Evolutionary conservation across 192 early-diverging fungal species (phyloP).

Genomic region (Lobosporangium transversale): DNA sequence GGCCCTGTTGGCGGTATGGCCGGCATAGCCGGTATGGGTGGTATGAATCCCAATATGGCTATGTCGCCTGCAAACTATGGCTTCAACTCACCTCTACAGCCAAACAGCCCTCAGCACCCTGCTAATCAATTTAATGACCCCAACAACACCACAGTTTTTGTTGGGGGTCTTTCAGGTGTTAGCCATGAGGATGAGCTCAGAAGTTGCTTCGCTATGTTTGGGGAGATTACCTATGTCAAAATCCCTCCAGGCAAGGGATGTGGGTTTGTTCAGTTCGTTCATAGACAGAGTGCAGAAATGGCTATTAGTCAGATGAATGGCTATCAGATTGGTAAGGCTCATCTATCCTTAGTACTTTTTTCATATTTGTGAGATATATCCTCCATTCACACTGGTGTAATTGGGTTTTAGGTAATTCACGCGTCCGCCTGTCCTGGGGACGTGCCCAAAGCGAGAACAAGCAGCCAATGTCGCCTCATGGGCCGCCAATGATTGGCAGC

Average conservation of each 20-base stretch:
- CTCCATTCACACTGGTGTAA: no score
- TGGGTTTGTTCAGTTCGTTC: conserved; percentile 93
- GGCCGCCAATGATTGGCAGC: conserved; percentile 22
- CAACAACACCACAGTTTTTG: conserved; percentile 96
- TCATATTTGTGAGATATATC: no score
- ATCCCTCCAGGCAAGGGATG: conserved; percentile 96
- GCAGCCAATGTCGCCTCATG: conserved; percentile 47
- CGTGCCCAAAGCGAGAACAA: conserved; percentile 62
- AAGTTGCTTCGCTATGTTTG: conserved; percentile 85
- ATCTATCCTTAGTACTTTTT: background rate
- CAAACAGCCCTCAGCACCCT: conserved; percentile 43
- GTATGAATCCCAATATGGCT: conserved; percentile 36
- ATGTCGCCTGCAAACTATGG: conserved; percentile 30
- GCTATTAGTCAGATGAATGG: conserved; percentile 94
- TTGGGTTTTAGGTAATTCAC: conserved; percentile 57
- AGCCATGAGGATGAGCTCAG: conserved; percentile 89
- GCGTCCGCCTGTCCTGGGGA: conserved; percentile 69
- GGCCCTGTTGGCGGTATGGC: conserved; percentile 13
- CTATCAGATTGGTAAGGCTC: conserved; percentile 73
- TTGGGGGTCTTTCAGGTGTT: conserved; percentile 87
- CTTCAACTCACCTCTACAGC: conserved; percentile 50
- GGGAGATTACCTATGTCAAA: conserved; percentile 93
- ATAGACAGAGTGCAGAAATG: conserved; percentile 84
- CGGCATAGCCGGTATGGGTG: conserved; percentile 1
- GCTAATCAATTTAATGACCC: conserved; percentile 74